Percentiles rank a stretch among this genome's conserved stretches.
phyloP scores from a whole-genome alignment of 352 stramenopile genomes.

The Pythium rishiriense region DNA sequence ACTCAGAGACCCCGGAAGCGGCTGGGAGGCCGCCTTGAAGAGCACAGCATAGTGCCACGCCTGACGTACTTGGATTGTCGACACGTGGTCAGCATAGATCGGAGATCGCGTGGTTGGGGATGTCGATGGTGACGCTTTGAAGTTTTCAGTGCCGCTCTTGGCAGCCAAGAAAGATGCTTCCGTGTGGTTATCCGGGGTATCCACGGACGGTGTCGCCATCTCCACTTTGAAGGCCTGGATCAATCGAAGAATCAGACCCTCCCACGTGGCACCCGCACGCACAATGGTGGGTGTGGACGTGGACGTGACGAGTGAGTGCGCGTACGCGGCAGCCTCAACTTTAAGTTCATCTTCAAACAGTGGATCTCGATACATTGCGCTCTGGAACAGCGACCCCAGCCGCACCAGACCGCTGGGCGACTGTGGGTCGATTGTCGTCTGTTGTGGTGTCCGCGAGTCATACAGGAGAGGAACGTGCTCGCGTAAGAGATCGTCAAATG shows the following conservation, averaged over 20 bases:
- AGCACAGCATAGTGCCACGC: slow-evolving; percentile 80
- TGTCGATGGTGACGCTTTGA: neutral
- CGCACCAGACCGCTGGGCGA: slow-evolving; percentile 22
- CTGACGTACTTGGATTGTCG: slow-evolving; percentile 35
- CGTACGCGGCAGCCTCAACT: slow-evolving; percentile 51
- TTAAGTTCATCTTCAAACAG: slow-evolving; percentile 54
- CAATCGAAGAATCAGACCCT: slow-evolving; percentile 53
- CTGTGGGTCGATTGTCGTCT: neutral
- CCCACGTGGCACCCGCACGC: slow-evolving; percentile 47
- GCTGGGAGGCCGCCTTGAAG: slow-evolving; percentile 52
- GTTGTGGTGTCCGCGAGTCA: slow-evolving; percentile 10
- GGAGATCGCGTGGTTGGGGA: slow-evolving; percentile 10
- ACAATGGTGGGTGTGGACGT: slow-evolving; percentile 19
- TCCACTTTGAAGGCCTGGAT: slow-evolving; percentile 44
- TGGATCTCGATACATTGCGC: slow-evolving; percentile 37
- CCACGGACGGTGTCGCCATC: neutral
- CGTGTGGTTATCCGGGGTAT: neutral
- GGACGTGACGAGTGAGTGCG: slow-evolving; percentile 52
- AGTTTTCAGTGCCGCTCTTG: neutral
- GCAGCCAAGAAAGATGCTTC: too few relatives aligned
- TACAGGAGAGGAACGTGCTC: slow-evolving; percentile 53
- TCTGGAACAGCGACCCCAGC: slow-evolving; percentile 41
- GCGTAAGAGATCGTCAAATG: slow-evolving; percentile 44
- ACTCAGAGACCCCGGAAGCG: slow-evolving; percentile 49
- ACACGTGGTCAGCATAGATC: slow-evolving; percentile 34